phyloP scores from a whole-genome alignment of 2,329 filamentous ascomycete species.

The Salinomyces thailandicus region DNA sequence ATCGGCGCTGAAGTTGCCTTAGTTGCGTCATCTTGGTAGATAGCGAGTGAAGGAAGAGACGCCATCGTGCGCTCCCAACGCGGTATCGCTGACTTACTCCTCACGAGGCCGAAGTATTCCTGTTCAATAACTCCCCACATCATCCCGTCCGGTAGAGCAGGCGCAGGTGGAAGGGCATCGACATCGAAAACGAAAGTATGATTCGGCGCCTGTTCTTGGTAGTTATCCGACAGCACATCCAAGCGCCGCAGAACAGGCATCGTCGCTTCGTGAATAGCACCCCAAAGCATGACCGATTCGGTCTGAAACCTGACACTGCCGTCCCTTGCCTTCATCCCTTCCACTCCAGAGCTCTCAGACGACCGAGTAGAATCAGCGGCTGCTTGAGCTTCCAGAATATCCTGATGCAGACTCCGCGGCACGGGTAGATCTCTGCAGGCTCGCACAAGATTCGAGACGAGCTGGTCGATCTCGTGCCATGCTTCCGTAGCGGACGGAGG shows the following conservation, averaged over 20 bases:
- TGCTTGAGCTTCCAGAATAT: conserved; percentile 1
- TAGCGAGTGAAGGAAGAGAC: conserved; percentile 29
- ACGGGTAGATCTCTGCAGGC: conserved; percentile 6
- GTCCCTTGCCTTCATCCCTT: too few species aligned
- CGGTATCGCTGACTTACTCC: conserved; percentile 46
- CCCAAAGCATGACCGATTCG: too few species aligned
- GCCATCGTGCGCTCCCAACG: conserved; percentile 40
- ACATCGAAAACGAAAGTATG: conserved; percentile 19
- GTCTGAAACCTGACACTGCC: too few species aligned
- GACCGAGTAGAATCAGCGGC: too few species aligned
- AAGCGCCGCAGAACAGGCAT: conserved; percentile 12
- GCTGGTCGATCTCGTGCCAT: conserved; percentile 2
- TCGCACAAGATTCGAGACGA: conserved; percentile 11
- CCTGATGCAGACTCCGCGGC: conserved; percentile 9
- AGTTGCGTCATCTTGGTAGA: conserved; percentile 25
- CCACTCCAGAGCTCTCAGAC: too few species aligned
- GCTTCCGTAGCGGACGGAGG: not conserved
- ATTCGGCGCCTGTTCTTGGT: conserved; percentile 12
- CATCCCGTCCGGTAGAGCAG: conserved; percentile 38
- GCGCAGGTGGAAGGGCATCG: conserved; percentile 2
- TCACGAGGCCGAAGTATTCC: conserved; percentile 48
- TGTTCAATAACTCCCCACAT: conserved; percentile 44
- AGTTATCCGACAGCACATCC: conserved; percentile 9
- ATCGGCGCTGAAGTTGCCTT: conserved; percentile 42
- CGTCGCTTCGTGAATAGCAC: conserved; percentile 22